phyloP scores from a whole-genome alignment of 1,284 basidiomycete species.

The Marasmius fiardii region DNA sequence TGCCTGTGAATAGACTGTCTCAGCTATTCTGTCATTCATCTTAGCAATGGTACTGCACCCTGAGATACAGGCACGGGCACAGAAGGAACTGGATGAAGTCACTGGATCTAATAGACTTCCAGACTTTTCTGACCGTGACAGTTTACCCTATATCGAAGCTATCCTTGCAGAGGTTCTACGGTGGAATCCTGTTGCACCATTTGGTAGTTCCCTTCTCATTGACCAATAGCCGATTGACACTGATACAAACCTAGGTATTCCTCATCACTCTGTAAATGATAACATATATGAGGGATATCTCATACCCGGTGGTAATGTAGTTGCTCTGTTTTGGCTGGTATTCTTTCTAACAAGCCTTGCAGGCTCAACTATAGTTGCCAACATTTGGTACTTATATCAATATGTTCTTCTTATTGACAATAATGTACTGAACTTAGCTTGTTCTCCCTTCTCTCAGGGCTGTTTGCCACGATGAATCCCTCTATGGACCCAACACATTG shows the following conservation, averaged over 20 bases:
- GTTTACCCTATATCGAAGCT: too few species aligned
- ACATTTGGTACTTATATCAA: too few species aligned
- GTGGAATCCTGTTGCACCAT: too few species aligned
- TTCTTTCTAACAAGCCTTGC: too few species aligned
- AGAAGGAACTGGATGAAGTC: not conserved
- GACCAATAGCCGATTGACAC: not conserved
- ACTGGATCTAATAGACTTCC: not conserved
- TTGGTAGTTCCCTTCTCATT: not conserved
- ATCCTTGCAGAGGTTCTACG: too few species aligned
- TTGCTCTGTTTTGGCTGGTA: not conserved
- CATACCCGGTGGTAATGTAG: not conserved
- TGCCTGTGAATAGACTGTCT: not conserved
- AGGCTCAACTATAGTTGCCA: not conserved
- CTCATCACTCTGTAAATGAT: too few species aligned
- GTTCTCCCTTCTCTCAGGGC: too few species aligned
- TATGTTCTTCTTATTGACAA: constrained; percentile 34
- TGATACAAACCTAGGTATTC: not conserved
- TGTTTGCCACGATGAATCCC: too few species aligned
- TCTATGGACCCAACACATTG: constrained; percentile 18
- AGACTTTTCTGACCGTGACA: too few species aligned
- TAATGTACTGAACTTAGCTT: too few species aligned
- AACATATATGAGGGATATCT: too few species aligned
- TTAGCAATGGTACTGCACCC: not conserved
- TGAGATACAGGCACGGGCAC: not conserved
- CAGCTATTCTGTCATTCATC: not conserved